Conservation (phyloP, 192 early-diverging fungal species). For the Linnemannia schmuckeri region DNA sequence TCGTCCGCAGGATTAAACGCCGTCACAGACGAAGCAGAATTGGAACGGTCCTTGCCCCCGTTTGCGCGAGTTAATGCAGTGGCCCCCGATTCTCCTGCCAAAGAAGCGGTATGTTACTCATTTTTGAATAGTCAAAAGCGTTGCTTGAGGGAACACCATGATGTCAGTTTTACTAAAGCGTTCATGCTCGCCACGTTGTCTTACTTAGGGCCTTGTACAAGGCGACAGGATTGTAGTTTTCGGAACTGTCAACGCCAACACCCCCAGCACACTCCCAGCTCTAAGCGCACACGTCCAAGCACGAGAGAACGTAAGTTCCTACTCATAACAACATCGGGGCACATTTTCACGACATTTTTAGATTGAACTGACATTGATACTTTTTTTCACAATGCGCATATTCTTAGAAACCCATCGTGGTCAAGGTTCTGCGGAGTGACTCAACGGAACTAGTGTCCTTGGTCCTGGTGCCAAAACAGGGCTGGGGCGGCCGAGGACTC, state of each 20-base stretch:
- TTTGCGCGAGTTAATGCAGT: conserved; percentile 70
- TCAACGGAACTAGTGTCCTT: conserved; percentile 30
- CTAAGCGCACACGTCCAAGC: conserved; percentile 55
- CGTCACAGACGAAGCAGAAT: neutral
- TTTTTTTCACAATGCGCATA: neutral
- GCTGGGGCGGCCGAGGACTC: conserved; percentile 67
- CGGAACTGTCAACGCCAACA: conserved; percentile 52
- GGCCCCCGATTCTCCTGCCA: conserved; percentile 69
- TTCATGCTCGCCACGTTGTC: neutral
- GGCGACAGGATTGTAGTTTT: conserved; percentile 62
- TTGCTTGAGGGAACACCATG: neutral
- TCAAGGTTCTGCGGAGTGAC: conserved; percentile 53
- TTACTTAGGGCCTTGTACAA: conserved; percentile 59
- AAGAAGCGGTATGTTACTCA: conserved; percentile 52
- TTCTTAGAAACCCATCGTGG: conserved; percentile 53
- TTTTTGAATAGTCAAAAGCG: neutral
- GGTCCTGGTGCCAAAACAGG: conserved; percentile 60
- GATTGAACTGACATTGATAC: no score
- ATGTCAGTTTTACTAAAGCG: neutral
- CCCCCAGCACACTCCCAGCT: conserved; percentile 53
- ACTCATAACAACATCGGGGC: no score
- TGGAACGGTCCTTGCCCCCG: conserved; percentile 18
- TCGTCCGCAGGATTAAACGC: neutral
- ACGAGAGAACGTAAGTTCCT: conserved; percentile 49
- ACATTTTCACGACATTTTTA: no score